phyloP scores from a whole-genome alignment of 2,329 filamentous ascomycete species.

The Blastomyces parvus region DNA sequence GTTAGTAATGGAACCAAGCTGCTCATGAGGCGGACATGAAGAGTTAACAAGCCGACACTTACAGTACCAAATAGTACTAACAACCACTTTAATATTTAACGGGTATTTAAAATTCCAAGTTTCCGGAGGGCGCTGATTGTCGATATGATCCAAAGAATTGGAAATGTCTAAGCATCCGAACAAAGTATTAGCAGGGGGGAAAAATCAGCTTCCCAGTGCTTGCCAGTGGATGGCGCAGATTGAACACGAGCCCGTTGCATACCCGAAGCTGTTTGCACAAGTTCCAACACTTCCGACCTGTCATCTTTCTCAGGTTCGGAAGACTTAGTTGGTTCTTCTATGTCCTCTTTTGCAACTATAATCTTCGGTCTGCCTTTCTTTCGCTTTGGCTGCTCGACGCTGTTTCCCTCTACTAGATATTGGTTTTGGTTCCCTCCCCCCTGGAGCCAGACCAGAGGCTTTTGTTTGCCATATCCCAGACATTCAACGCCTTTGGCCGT shows the following conservation, averaged over 20 bases:
- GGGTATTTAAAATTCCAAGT: conserved; percentile 10
- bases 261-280: conserved; percentile 4
- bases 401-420: conserved; percentile 6
- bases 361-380: conserved; percentile 16
- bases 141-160: conserved; percentile 1
- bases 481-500: conserved; percentile 14
- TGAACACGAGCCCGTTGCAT: background rate
- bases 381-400: conserved; percentile 7
- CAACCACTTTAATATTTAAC: conserved; percentile 12
- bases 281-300: background rate
- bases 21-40: background rate
- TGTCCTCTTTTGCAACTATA: conserved; percentile 10
- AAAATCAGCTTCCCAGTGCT: background rate
- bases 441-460: conserved; percentile 41
- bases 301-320: background rate
- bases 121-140: conserved; percentile 2
- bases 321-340: background rate
- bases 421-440: conserved; percentile 13
- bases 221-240: background rate
- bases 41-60: conserved; percentile 1
- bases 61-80: conserved; percentile 17
- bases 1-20: background rate
- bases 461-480: conserved; percentile 29
- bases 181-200: background rate
- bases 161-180: background rate